Conservation (phyloP, 495 filamentous ascomycete species). For the Aspergillus homomorphus region DNA sequence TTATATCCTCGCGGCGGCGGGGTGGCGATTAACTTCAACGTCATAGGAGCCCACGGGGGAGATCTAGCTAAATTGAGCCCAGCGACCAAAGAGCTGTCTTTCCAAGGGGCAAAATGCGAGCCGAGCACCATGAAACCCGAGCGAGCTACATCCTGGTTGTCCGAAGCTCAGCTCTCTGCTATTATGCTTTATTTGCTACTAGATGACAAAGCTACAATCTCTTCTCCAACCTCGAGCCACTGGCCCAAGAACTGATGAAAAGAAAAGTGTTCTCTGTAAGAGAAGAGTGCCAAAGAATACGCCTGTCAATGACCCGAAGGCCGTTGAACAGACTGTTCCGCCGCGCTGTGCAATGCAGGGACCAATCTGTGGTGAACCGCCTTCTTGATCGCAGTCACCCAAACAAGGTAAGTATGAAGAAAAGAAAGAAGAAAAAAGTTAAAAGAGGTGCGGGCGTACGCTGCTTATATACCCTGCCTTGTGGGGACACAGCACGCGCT, state of each 20-base stretch:
- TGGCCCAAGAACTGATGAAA: slow-evolving; percentile 55
- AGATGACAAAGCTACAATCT: slow-evolving; percentile 17
- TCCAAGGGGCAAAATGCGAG: too few species aligned
- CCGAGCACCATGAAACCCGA: too few species aligned
- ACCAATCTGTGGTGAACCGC: slow-evolving; percentile 57
- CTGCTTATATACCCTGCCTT: slow-evolving; percentile 26
- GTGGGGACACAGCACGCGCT: slow-evolving; percentile 15
- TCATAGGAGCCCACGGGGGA: too few species aligned
- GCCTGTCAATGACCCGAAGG: slow-evolving; percentile 68
- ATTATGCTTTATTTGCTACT: too few species aligned
- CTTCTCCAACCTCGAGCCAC: slow-evolving; percentile 53
- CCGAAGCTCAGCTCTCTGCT: background rate
- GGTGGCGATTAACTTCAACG: too few species aligned
- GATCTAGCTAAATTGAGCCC: too few species aligned
- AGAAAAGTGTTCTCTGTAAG: slow-evolving; percentile 35
- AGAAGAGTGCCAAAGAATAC: slow-evolving; percentile 68
- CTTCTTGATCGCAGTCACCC: slow-evolving; percentile 60
- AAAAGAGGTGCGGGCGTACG: slow-evolving; percentile 19
- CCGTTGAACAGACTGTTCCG: slow-evolving; percentile 62
- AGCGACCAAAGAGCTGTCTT: too few species aligned
- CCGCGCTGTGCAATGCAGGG: slow-evolving; percentile 78
- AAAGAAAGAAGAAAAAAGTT: slow-evolving; percentile 43
- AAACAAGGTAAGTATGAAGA: slow-evolving; percentile 78
- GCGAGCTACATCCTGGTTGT: too few species aligned
- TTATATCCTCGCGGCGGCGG: too few species aligned